Evolutionary conservation across 208 protist genomes (phyloP).

Genomic region (Eutreptiella sp.): DNA sequence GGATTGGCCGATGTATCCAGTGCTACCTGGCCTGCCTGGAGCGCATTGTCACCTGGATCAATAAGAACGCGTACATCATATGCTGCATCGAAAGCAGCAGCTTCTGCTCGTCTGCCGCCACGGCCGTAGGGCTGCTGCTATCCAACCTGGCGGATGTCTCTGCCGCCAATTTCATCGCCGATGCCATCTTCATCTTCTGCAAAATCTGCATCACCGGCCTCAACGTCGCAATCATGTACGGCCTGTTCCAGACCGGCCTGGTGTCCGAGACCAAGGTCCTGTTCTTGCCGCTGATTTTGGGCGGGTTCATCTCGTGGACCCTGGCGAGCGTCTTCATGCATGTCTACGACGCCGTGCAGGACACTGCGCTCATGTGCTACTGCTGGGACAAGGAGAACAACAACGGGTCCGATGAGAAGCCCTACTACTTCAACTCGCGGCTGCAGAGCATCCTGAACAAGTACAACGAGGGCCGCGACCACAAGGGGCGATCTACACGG

Average conservation of each 20-base stretch:
- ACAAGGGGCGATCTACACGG: no score
- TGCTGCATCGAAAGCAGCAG: conserved; percentile 55
- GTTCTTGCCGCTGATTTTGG: conserved; percentile 28
- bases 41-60: conserved; percentile 67
- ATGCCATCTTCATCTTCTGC: conserved; percentile 42
- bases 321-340: conserved; percentile 44
- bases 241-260: not conserved
- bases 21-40: conserved; percentile 62
- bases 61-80: conserved; percentile 78
- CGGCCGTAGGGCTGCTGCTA: conserved; percentile 52
- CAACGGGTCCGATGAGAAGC: conserved; percentile 42
- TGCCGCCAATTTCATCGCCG: conserved; percentile 39
- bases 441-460: conserved; percentile 36
- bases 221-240: conserved; percentile 20
- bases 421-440: conserved; percentile 41
- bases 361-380: conserved; percentile 64
- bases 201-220: conserved; percentile 41
- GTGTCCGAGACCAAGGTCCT: conserved; percentile 13
- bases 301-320: conserved; percentile 42
- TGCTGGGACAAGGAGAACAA: conserved; percentile 56
- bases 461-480: no score
- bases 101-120: conserved; percentile 56
- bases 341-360: conserved; percentile 44
- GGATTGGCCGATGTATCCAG: conserved; percentile 35
- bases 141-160: conserved; percentile 46